Percentiles rank a stretch among this genome's conserved stretches.
Conservation (phyloP, 2,329 filamentous ascomycete species). For the Aschersonia sp. region DNA sequence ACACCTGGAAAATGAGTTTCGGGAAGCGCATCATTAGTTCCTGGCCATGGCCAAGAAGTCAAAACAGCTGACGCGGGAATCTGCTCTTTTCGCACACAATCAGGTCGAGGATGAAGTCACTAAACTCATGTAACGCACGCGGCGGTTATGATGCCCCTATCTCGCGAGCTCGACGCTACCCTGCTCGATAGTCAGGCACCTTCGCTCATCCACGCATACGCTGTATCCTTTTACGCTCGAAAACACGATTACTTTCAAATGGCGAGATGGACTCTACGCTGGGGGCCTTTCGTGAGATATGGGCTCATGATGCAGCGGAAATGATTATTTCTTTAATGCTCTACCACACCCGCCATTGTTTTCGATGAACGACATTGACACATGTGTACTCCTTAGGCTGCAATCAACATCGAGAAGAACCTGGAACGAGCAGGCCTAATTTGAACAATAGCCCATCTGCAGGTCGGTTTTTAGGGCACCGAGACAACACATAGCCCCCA, state of each 20-base stretch:
- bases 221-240: too few species aligned
- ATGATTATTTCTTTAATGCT: background rate
- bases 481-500: background rate
- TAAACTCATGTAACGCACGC: slow-evolving; percentile 60
- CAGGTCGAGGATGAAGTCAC: slow-evolving; percentile 82
- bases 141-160: background rate
- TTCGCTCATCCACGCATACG: background rate
- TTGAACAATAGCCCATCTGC: slow-evolving; percentile 5
- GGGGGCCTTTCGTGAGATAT: too few species aligned
- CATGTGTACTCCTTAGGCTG: slow-evolving; percentile 12
- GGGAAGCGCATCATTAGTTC: background rate
- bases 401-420: slow-evolving; percentile 11
- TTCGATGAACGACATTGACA: slow-evolving; percentile 12
- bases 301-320: too few species aligned
- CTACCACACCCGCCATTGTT: background rate
- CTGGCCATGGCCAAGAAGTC: slow-evolving; percentile 6
- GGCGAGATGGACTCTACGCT: too few species aligned
- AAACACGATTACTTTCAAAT: too few species aligned
- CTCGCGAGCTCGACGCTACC: background rate
- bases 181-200: background rate
- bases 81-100: slow-evolving; percentile 11
- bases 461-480: background rate
- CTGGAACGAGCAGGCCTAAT: slow-evolving; percentile 15
- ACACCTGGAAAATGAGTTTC: background rate
- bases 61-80: slow-evolving; percentile 14